phyloP scores from a whole-genome alignment of 176 grass and related monocot species.

The Avena eriantha region DNA sequence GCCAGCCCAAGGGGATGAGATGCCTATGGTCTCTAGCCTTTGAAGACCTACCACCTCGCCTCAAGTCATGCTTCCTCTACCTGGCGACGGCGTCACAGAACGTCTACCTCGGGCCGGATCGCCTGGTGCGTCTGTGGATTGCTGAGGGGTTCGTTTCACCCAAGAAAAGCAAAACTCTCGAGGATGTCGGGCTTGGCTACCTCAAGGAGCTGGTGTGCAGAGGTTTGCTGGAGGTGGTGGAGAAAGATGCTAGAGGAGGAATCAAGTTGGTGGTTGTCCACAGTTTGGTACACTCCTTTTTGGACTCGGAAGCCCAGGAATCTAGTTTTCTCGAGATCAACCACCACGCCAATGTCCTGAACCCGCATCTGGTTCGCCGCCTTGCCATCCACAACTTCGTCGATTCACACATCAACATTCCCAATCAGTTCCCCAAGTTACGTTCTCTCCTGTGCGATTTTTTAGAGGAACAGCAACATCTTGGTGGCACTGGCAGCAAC shows the following conservation, averaged over 20 bases:
- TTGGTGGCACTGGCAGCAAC: background rate
- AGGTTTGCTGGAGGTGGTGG: background rate
- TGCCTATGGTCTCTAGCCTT: background rate
- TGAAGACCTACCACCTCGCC: background rate
- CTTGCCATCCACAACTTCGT: background rate
- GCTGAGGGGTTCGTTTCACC: background rate
- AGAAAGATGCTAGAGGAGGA: background rate
- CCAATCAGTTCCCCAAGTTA: background rate
- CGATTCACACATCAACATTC: background rate
- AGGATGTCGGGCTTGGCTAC: background rate
- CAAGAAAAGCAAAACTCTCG: background rate
- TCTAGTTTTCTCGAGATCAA: background rate
- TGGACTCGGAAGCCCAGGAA: background rate
- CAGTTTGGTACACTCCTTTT: background rate
- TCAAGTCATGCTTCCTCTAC: slow-evolving; percentile 5
- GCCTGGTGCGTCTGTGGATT: background rate
- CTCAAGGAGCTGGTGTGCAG: background rate
- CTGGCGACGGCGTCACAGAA: background rate
- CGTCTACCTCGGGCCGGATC: background rate
- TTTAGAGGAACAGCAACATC: background rate
- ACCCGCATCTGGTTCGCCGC: background rate
- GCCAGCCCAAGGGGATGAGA: background rate
- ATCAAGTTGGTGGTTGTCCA: background rate
- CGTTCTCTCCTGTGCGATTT: background rate
- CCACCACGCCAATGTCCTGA: background rate